Evolutionary conservation across 1,139 yeast species (phyloP), one percentile per base, ranked within the genome.

Genomic region (Hyphopichia wangnamkhiaoensis): DNA sequence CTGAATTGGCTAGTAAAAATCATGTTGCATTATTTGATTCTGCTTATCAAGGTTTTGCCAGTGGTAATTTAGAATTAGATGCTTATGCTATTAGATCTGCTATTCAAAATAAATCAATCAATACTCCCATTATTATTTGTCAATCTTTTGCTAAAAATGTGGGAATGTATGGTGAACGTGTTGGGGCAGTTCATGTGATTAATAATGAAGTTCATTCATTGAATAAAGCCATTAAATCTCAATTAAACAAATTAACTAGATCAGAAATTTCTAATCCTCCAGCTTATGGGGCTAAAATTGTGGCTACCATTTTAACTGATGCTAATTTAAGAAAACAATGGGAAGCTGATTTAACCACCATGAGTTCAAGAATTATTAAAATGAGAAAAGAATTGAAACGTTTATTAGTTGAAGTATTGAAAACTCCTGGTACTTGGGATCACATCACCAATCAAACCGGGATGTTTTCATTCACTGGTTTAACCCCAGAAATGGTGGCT

Each of bases 81-180:
- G 94, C 96, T 14, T 88, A 77, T 69, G 91, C 97, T 13, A 83
- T 93, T 37, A 80, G 96, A 56, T 73, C 79, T 58, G 96, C 95
- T 50, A 80, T 88, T 40, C 76, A 82, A 52, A 71, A 74, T 43
- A 52, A 53, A 44, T 50, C 45, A 37, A 55, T 70, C 43, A 42
- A 52, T 16, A 50, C 68, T 14, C 93, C 93, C 36, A 68, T 84
- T 38, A 50, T 84, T 23, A 78, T 93, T 44, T 87, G 96, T 65
- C 98, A 93, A 71, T 89, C 97, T n/a, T 93, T 93, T 66, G 96
- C 98, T 40, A 93, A 93, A 68, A 93, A 93, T 68, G 85, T 87
- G 63, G 98, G 98, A 50, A 85, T 93, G 82, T 93, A 93, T 61
- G 98, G 98, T 61, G 98, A 93, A 71, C 85, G 98, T 71, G 91